Conservation (phyloP, 345 rosid genomes). For the Hibiscus mutabilis region DNA sequence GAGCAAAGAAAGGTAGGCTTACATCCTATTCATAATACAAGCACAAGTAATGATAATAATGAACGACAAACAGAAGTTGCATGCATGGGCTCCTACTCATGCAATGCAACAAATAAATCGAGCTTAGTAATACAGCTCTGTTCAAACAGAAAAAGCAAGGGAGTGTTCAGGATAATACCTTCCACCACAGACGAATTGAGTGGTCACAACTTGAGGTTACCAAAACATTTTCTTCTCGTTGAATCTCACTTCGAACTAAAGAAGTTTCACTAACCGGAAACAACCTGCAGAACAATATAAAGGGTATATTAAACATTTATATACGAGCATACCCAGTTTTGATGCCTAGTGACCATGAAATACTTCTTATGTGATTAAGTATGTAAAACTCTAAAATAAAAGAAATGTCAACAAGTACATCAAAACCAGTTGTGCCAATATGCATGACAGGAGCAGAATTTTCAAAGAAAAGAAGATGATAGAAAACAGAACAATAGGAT, state of each 20-base stretch:
- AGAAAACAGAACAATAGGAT: too few relatives aligned
- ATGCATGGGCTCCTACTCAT: neutral
- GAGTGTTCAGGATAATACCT: slow-evolving; percentile 31
- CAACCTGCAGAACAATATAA: slow-evolving; percentile 32
- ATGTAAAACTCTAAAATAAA: neutral
- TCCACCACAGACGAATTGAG: slow-evolving; percentile 65
- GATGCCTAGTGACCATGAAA: neutral
- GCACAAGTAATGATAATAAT: neutral
- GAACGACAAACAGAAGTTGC: neutral
- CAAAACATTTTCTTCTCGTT: slow-evolving; percentile 40
- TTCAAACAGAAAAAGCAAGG: neutral
- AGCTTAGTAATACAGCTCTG: neutral
- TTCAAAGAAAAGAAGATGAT: too few relatives aligned
- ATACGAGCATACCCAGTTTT: neutral
- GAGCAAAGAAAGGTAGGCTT: neutral
- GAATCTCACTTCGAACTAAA: slow-evolving; percentile 30
- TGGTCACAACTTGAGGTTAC: slow-evolving; percentile 55
- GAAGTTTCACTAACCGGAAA: slow-evolving; percentile 38
- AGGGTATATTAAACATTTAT: slow-evolving; percentile 1
- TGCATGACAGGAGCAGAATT: neutral
- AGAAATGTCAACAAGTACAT: neutral
- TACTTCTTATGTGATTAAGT: neutral
- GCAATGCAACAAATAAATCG: neutral
- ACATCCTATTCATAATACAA: neutral
- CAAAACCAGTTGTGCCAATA: too few relatives aligned